Conservation (phyloP, 345 rosid genomes). For the Eucalyptus curtisii region DNA sequence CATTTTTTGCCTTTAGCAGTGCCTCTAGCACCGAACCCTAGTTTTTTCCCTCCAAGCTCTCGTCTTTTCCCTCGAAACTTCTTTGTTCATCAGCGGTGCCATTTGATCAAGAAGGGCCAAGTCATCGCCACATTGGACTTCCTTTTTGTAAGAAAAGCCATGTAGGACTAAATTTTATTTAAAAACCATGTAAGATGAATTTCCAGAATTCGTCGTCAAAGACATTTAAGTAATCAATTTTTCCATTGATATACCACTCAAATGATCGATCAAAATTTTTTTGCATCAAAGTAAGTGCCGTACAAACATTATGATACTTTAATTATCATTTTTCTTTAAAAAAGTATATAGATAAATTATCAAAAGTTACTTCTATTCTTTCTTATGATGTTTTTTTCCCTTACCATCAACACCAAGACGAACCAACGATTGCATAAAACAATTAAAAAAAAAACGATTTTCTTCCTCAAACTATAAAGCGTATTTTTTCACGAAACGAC, state of each 20-base stretch:
- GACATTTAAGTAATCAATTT: background rate
- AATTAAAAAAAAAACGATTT: background rate
- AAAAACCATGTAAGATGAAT: too few species aligned
- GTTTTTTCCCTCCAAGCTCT: background rate
- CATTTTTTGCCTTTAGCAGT: background rate
- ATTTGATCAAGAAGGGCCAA: background rate
- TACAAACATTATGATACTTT: too few species aligned
- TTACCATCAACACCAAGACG: background rate
- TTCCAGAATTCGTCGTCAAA: rapidly evolving
- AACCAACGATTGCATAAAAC: background rate
- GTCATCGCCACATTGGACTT: background rate
- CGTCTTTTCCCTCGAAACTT: too few species aligned
- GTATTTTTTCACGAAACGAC: background rate
- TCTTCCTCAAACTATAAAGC: background rate
- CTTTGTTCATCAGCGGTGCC: too few species aligned
- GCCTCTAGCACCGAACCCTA: background rate
- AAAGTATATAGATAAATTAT: too few species aligned
- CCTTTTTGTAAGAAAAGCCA: background rate
- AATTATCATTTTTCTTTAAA: too few species aligned
- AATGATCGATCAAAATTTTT: too few species aligned
- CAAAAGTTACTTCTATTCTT: too few species aligned
- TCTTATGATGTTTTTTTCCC: background rate
- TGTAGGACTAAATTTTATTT: too few species aligned
- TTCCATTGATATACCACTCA: too few species aligned
- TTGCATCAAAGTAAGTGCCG: too few species aligned